These are phyloP conservation scores for Gossypium turneri DNA, from an alignment of 345 rosid genomes.

Conservation along the genomic window DNA sequence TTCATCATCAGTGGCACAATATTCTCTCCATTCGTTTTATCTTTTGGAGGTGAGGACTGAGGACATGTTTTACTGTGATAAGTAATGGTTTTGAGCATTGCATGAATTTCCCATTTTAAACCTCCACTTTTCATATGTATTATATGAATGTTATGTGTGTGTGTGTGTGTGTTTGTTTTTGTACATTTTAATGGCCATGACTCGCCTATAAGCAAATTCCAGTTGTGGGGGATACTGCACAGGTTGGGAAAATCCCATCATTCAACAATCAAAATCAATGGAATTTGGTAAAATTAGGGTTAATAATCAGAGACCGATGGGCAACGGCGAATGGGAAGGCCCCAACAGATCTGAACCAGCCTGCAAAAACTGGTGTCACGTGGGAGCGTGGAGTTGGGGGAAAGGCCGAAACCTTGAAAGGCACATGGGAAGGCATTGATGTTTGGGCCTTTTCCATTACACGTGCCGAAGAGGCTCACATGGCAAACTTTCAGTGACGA, in stretches of 20 bases:
- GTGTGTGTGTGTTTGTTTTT: no score
- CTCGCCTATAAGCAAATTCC: background rate
- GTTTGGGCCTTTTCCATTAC: conserved; percentile 21
- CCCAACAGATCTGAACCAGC: background rate
- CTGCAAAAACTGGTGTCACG: conserved; percentile 15
- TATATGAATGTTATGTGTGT: background rate
- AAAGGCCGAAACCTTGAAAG: conserved; percentile 22
- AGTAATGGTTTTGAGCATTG: background rate
- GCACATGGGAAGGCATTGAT: conserved; percentile 33
- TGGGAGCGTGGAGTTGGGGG: conserved; percentile 23
- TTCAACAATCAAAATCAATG: background rate
- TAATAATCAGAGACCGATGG: background rate
- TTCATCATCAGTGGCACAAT: conserved; percentile 7
- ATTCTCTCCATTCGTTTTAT: background rate
- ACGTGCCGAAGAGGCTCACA: conserved; percentile 17
- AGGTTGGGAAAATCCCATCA: background rate
- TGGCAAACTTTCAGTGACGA: conserved; percentile 15
- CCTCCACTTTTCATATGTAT: background rate
- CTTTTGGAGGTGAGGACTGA: background rate
- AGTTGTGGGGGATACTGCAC: background rate
- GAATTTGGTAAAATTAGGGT: background rate
- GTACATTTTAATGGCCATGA: background rate
- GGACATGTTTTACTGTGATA: background rate
- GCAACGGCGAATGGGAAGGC: background rate
- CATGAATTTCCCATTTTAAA: background rate